phyloP scores from a whole-genome alignment of 1,139 yeast genomes.

The Taphrina populina region DNA sequence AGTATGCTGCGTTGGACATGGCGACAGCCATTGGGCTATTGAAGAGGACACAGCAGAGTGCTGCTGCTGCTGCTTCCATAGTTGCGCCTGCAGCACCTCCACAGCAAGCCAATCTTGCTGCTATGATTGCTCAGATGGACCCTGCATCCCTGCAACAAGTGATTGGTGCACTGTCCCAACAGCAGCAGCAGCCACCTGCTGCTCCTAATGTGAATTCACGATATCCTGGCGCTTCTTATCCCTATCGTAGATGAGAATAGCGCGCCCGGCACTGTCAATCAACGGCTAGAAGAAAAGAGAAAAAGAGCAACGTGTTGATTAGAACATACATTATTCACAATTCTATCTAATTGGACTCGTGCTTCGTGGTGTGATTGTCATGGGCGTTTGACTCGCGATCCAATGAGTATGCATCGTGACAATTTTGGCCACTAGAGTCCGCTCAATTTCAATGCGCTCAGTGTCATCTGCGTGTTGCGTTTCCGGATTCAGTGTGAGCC shows the following conservation, averaged over 20 bases:
- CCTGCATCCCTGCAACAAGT: conserved; percentile 44
- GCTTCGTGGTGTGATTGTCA: conserved; percentile 14
- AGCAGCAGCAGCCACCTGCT: conserved; percentile 39
- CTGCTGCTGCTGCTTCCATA: conserved; percentile 28
- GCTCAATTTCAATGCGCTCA: conserved; percentile 41
- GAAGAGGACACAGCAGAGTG: conserved; percentile 41
- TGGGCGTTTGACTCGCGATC: conserved; percentile 26
- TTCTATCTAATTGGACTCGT: conserved; percentile 13
- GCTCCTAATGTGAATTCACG: not conserved
- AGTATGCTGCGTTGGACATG: conserved; percentile 66
- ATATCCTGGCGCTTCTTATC: conserved; percentile 5
- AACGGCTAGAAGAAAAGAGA: too few relatives aligned
- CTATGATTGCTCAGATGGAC: conserved; percentile 42
- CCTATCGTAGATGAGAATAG: too few relatives aligned
- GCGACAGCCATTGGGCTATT: conserved; percentile 61
- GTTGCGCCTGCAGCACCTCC: conserved; percentile 34
- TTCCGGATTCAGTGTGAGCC: conserved; percentile 5
- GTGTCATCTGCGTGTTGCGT: conserved; percentile 32
- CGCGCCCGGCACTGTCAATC: too few relatives aligned
- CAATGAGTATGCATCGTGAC: conserved; percentile 11
- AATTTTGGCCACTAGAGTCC: conserved; percentile 14
- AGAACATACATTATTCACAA: not conserved
- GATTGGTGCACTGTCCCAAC: conserved; percentile 43
- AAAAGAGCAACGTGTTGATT: not conserved
- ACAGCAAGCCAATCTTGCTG: conserved; percentile 39